Percentiles rank a stretch among this genome's conserved stretches.
These are phyloP conservation scores for Dryas alaskensis DNA, from an alignment of 306 rosid species.

Conservation along the genomic window DNA sequence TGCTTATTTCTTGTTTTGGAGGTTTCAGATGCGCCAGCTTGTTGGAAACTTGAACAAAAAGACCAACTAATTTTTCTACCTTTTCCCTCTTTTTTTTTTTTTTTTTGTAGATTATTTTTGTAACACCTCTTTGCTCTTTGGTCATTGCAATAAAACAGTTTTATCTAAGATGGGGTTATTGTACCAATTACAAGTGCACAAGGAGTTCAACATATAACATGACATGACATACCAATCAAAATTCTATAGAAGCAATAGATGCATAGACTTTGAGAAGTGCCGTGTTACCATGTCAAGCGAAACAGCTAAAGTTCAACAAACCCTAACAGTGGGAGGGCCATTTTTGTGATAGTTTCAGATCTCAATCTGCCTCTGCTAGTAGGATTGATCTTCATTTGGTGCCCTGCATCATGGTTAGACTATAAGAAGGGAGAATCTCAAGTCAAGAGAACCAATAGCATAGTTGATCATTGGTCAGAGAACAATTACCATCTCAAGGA, in stretches of 20 bases:
- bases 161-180: too few relatives aligned
- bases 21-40: slow-evolving; percentile 71
- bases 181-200: too few relatives aligned
- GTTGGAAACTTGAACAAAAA: slow-evolving; percentile 53
- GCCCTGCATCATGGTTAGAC: too few relatives aligned
- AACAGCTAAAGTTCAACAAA: not conserved
- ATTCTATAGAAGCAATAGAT: not conserved
- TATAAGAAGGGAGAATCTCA: too few relatives aligned
- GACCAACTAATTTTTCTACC: slow-evolving; percentile 28
- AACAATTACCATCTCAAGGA: slow-evolving; percentile 16
- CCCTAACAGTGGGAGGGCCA: not conserved
- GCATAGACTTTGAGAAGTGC: not conserved
- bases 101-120: not conserved
- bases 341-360: not conserved
- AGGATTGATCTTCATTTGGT: too few relatives aligned
- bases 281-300: too few relatives aligned
- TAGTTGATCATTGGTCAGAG: not conserved
- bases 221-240: not conserved
- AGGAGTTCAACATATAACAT: not conserved
- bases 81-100: not conserved
- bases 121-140: not conserved
- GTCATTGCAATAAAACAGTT: not conserved
- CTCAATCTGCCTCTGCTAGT: too few relatives aligned
- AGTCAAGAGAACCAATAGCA: too few relatives aligned
- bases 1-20: slow-evolving; percentile 69